Evolutionary conservation across 352 stramenopile species (phyloP).

Genomic region (Globisporangium polare): DNA sequence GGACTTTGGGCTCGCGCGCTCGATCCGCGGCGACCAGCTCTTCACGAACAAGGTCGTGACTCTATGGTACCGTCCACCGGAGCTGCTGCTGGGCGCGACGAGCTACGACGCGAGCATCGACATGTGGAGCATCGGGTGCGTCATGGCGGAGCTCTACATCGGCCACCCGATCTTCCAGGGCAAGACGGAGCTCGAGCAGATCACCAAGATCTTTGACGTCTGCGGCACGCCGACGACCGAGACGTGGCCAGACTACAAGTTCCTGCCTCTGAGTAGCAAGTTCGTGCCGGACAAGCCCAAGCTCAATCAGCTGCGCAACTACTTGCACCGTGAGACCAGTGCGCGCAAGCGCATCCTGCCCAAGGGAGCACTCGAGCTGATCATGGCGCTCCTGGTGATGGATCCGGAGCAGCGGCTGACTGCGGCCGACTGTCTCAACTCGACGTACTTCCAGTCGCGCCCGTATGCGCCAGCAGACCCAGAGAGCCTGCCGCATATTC

Average conservation of each 20-base stretch:
- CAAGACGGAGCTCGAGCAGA: conserved; percentile 87
- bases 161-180: conserved; percentile 84
- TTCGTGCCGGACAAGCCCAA: conserved; percentile 83
- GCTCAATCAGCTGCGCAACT: conserved; percentile 57
- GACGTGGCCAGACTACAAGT: conserved; percentile 85
- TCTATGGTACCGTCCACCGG: conserved; percentile 93
- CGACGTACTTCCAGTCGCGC: conserved; percentile 91
- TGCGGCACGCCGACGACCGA: conserved; percentile 80
- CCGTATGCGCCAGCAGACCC: conserved; percentile 64
- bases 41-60: conserved; percentile 97
- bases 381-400: conserved; percentile 93
- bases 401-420: conserved; percentile 94
- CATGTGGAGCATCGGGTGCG: conserved; percentile 94
- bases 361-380: conserved; percentile 88
- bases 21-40: conserved; percentile 76
- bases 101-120: conserved; percentile 93
- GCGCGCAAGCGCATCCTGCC: conserved; percentile 75
- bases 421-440: conserved; percentile 88
- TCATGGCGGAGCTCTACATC: conserved; percentile 86
- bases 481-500: conserved; percentile 57
- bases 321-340: conserved; percentile 69
- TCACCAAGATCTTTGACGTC: conserved; percentile 87
- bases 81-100: conserved; percentile 92
- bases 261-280: conserved; percentile 73
- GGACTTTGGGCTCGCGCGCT: conserved; percentile 84